Evolutionary conservation across 257 asterid species (phyloP), one percentile per base, ranked within the genome.

Genomic region (Lithospermum erythrorhizon): DNA sequence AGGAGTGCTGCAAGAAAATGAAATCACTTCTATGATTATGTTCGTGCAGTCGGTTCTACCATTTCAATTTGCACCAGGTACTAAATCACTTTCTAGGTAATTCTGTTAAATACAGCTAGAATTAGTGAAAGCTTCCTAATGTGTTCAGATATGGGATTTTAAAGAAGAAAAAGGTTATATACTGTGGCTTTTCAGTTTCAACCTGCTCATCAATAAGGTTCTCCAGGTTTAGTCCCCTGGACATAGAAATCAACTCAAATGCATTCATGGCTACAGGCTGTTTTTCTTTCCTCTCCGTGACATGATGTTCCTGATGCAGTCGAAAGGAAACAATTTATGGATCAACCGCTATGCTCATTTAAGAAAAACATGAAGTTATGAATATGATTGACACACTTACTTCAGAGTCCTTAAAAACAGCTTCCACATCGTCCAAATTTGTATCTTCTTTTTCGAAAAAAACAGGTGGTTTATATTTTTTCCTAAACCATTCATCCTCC

Each of bases 221-320:
- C 75, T 77, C 96, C 21, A 90, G 94, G 73, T 90, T 83, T 72
- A 90, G 87, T 55, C 97, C 97, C 73, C 70, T 85, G 3, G 97
- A 90, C 97, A 90, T 83, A 60, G 97, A 87, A 67, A 90, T 90
- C 68, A 90, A 78, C 81, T 90, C 97, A 58, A 90, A 90, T 63
- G 97, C 97, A 32, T 90, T 90, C 96, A 90, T 87, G 64, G 97
- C 80, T 32, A 71, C 77, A 4, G 97, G 97, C 72, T 83, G 76
- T 71, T 77, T 78, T 77, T 83, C 95, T 70, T 47, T 82, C 75
- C 75, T 87, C 79, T 90, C 96, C 11, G 59, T 80, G 61, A 87
- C 98, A 45, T 76, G 98, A 82, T 81, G 68, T 79, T 81, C 87
- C 98, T 91, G 78, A 54, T 11, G 56, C 21, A 59, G 69, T 20